Base-by-base conservation (phyloP, 2,329 filamentous ascomycete species). In the Alternaria gansuensis region DNA sequence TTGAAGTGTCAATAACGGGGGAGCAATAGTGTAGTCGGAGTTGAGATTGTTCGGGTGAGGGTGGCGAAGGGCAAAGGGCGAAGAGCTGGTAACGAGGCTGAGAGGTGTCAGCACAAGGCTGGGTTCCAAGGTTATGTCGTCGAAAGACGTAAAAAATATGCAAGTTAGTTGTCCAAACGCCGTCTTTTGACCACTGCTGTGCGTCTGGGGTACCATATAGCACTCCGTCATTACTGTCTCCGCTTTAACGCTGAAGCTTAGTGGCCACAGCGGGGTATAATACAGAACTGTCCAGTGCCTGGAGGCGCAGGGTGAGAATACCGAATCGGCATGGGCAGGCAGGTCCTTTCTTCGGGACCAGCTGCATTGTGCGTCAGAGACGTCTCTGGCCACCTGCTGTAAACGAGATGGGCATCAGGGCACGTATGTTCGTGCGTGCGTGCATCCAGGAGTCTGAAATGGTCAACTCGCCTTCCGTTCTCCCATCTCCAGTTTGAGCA, bases 121-220 rank as follows among this genome's bases (percentile, higher is more conserved):
- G 66, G 62, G 58, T 48, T 48, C 21, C 29, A 60, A 60, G 63
- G 56, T 57, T 64, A 66, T 67, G 70, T 70, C 66, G 69, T 72
- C 63, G 64, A 70, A 64, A 62, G 65, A 65, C 60, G 67, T 64
- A 61, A 59, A 67, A 48, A 40, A 61, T 67, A 70, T 74, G 71
- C 69, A 73, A 69, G 68, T 71, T 65, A 59, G 66, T 64, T 61
- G 70, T 70, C 62, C 62, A 58, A 61, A 64, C 58, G 65, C 67
- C 63, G 67, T 67, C 62, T 67, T 70, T 68, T 72, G 69, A 65
- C 67, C 60, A 66, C 60, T 66, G 70, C 65, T 63, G 70, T 72
- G 72, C 72, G 71, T 66, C 74, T 73, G 68, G 64, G 65, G 68
- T 72, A 76, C 69, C 70, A 74, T 75, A 75, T 75, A 71, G 63